phyloP scores from a whole-genome alignment of 352 stramenopile species.

The Thalassiosira mediterranea region DNA sequence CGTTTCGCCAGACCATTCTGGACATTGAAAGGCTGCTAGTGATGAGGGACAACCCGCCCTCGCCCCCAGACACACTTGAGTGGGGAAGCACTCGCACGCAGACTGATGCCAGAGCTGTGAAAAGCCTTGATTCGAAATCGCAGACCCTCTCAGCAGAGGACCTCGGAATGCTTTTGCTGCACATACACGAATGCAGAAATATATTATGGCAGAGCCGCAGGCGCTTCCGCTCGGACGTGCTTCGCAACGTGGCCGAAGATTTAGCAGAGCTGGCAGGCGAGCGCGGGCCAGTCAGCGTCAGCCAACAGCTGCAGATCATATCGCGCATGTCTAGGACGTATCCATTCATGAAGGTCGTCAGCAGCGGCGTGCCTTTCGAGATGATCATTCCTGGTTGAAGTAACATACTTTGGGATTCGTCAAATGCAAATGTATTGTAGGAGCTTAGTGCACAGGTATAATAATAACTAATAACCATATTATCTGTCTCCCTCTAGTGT shows the following conservation, averaged over 20 bases:
- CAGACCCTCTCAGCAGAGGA: slow-evolving; percentile 70
- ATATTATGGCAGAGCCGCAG: slow-evolving; percentile 75
- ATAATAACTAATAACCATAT: too few species aligned
- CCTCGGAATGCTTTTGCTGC: slow-evolving; percentile 83
- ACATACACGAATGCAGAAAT: slow-evolving; percentile 81
- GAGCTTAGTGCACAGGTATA: too few species aligned
- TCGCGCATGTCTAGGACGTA: slow-evolving; percentile 81
- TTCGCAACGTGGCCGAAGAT: slow-evolving; percentile 79
- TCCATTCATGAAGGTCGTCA: slow-evolving; percentile 77
- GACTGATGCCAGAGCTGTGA: not conserved
- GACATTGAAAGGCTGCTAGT: slow-evolving; percentile 82
- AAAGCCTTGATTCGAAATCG: slow-evolving; percentile 5
- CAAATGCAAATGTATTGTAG: too few species aligned
- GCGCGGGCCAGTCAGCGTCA: slow-evolving; percentile 69
- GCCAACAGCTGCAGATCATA: slow-evolving; percentile 82
- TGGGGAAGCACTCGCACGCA: not conserved
- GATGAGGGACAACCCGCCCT: slow-evolving; percentile 80
- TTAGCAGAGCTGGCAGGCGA: slow-evolving; percentile 81
- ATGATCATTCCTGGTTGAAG: slow-evolving; percentile 19
- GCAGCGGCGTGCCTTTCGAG: slow-evolving; percentile 23
- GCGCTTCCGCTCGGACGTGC: slow-evolving; percentile 59
- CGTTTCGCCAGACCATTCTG: slow-evolving; percentile 75
- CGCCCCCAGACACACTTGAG: slow-evolving; percentile 24
- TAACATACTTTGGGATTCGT: too few species aligned
- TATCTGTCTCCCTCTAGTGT: too few species aligned